Base-by-base conservation (phyloP, 2,329 filamentous ascomycete species). In the Torrubiella hemipterigena region DNA sequence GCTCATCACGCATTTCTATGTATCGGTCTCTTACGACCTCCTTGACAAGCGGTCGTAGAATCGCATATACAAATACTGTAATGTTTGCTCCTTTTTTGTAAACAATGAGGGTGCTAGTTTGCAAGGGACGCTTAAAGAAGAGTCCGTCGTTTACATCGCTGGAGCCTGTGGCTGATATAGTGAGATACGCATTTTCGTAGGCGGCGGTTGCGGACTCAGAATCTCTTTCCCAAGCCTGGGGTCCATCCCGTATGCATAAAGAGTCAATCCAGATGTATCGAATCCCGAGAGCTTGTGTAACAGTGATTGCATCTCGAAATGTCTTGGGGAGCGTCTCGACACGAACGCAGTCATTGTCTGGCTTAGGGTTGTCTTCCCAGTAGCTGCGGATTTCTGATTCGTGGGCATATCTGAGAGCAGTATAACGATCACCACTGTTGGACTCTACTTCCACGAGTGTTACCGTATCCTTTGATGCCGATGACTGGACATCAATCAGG, bases 101-200 rank as follows among this genome's bases (percentile, higher is more conserved):
- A n/a, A 17, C 11, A 19, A 30, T 19, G 10, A 16, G 20, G 16
- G 31, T 11, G 5, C 18, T 11, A n/a, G 19, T 7, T 23, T 25
- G 22, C 5, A 2, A 12, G 12, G 27, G 17, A 11, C 6, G 9
- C 10, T 23, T 28, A 7, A 31, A 22, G 7, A 34, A 31, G 11
- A 34, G 33, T 12, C 33, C 33, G 9, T 30, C 33, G 7, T 23
- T 17, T 11, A 22, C 15, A 7, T 16, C 14, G 4, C 19, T n/a
- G 17, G 24, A 12, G 5, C 29, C 29, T 16, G 29, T 35, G 15
- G 28, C 33, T 2, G 23, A 16, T 7, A 31, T 5, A 17, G 33
- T 35, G 11, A 35, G 13, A 16, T 31, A 30, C 12, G 29, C 33
- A 15, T 35, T 35, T 13, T 9, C 19, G 23, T 23, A 35, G 7